Base-by-base conservation (phyloP, 371 early-diverging fungal species). In the Sporodiniella umbellata region DNA sequence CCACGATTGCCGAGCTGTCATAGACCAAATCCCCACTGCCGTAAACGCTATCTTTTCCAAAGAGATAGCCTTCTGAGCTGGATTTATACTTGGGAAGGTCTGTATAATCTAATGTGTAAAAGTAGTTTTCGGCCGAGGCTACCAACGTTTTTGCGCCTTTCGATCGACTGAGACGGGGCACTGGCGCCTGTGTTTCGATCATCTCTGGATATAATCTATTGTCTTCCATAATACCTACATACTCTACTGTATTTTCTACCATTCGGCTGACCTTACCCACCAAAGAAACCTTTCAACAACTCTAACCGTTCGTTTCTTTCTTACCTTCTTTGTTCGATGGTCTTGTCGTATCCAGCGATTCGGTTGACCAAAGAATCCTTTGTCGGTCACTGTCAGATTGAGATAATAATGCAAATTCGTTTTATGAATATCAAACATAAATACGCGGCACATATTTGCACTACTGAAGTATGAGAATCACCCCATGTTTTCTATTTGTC, bases 191-290 rank as follows among this genome's bases (percentile, higher is more conserved):
- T 18, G 58, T 53, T 22, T 63, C 45, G 1, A 61, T 57, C 12
- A 65, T 53, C 38, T 73, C 70, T n/a, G 69, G 70, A 14, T 62
- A 65, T 48, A 67, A 56, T 22, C 66, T 62, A 11, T 61, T 60
- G n/a, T 65, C 70, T 38, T 73, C 74, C 0, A 65, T 68, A 52
- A 67, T 63, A 6, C 63, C 59, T 62, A 73, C 70, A 19, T 70
- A 67, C 43, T 73, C 68, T n/a, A 67, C 15, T 2, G 56, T 50
- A 7, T 47, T 12, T 33, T 19, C 35, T 22, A 33, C 7, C 28
- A 47, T 14, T 19, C 33, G n/a, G n/a, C n/a, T n/a, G n/a, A n/a
- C n/a, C n/a, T n/a, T n/a, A n/a, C n/a, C n/a, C n/a, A n/a, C n/a
- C n/a, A n/a, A n/a, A n/a, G n/a, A n/a, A n/a, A n/a, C n/a, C n/a